Percentiles rank a stretch among this genome's conserved stretches.
Conservation (phyloP, 805 yeast species). For the Lipomyces kockii region DNA sequence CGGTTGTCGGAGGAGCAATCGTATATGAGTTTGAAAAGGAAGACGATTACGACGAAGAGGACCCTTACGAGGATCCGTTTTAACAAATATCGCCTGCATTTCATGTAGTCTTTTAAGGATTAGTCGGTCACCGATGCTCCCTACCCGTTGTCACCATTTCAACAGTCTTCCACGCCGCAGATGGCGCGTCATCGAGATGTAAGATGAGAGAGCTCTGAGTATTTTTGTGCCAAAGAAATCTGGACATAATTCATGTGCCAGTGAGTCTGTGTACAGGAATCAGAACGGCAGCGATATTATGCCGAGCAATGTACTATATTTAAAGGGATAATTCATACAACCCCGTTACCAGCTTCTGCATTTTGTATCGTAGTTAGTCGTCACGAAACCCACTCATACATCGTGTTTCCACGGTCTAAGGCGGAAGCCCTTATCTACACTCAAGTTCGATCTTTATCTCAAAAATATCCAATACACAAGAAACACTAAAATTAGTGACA, state of each 20-base stretch:
- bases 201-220: not conserved
- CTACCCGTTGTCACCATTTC: not conserved
- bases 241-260: not conserved
- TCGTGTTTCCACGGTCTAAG: not conserved
- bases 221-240: not conserved
- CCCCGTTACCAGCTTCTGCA: not conserved
- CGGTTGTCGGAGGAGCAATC: constrained; percentile 80
- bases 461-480: constrained; percentile 78
- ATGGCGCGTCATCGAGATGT: not conserved
- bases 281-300: not conserved
- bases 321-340: constrained; percentile 5
- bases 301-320: not conserved
- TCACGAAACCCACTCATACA: not conserved
- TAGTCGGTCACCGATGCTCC: not conserved
- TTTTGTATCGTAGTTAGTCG: not conserved
- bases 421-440: not conserved
- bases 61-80: constrained; percentile 96
- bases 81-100: constrained; percentile 43
- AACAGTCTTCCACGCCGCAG: not conserved
- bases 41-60: constrained; percentile 98
- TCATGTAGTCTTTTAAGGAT: not conserved
- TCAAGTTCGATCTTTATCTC: constrained; percentile 14
- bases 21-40: constrained; percentile 95
- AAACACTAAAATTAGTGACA: constrained; percentile 68
- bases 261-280: not conserved